These are phyloP conservation scores for Ilyonectria mors-panacis DNA, from an alignment of 2,329 filamentous ascomycete species.

Conservation along the genomic window DNA sequence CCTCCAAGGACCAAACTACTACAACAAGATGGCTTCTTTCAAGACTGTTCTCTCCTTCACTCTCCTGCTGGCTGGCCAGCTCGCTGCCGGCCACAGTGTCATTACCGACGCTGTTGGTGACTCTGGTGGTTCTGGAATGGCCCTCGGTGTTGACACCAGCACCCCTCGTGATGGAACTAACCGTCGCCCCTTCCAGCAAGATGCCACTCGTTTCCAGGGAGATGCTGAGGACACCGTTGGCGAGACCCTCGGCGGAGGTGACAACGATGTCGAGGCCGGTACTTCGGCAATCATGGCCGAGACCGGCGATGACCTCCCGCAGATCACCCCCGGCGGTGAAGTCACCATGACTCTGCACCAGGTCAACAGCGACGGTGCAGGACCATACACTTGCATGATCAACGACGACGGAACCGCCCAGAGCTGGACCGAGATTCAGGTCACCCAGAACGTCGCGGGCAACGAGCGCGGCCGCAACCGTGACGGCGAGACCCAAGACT, in stretches of 20 bases:
- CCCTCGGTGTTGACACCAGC: slow-evolving; percentile 64
- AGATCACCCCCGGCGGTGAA: slow-evolving; percentile 70
- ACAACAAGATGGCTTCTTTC: neutral
- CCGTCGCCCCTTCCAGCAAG: slow-evolving; percentile 74
- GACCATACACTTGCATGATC: slow-evolving; percentile 76
- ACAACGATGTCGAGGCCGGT: slow-evolving; percentile 70
- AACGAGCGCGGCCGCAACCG: slow-evolving; percentile 57
- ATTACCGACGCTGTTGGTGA: slow-evolving; percentile 72
- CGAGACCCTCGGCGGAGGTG: slow-evolving; percentile 70
- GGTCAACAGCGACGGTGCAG: slow-evolving; percentile 44
- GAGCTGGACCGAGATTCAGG: slow-evolving; percentile 57
- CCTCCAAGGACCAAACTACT: neutral
- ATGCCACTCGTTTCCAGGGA: slow-evolving; percentile 74
- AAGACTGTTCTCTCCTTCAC: slow-evolving; percentile 5
- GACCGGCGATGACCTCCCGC: slow-evolving; percentile 70
- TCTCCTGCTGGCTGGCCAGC: slow-evolving; percentile 49
- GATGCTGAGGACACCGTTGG: slow-evolving; percentile 67
- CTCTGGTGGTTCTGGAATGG: slow-evolving; percentile 69
- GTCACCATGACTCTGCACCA: slow-evolving; percentile 70
- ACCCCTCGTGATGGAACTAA: slow-evolving; percentile 75
- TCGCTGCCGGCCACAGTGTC: slow-evolving; percentile 73
- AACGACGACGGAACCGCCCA: slow-evolving; percentile 70
- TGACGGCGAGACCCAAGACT: slow-evolving; percentile 58
- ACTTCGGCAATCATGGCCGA: slow-evolving; percentile 71
- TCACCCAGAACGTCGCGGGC: slow-evolving; percentile 58